Conservation (phyloP, 352 stramenopile genomes). For the Blastocystis sp. region DNA sequence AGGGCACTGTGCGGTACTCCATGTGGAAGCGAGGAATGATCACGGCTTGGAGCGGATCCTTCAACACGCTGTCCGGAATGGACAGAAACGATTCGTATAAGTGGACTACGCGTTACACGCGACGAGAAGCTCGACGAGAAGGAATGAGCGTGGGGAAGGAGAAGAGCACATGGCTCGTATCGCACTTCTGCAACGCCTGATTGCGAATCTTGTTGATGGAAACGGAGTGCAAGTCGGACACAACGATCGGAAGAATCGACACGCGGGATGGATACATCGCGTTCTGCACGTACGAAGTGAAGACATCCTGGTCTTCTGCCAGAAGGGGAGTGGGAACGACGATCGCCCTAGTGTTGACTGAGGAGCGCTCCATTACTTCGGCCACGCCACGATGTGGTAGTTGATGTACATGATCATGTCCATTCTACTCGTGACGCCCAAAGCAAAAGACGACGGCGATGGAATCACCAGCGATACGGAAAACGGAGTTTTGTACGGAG, state of each 20-base stretch:
- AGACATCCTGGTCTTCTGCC: neutral
- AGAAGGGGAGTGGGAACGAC: neutral
- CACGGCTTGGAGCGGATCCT: neutral
- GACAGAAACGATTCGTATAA: neutral
- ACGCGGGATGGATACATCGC: conserved; percentile 6
- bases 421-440: neutral
- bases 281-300: neutral
- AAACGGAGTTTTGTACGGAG: neutral
- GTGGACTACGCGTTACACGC: neutral
- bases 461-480: conserved; percentile 13
- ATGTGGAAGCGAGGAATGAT: conserved; percentile 19
- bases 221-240: neutral
- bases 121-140: neutral
- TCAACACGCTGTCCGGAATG: neutral
- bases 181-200: neutral
- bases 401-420: conserved; percentile 13
- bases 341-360: neutral
- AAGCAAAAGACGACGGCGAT: neutral
- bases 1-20: neutral
- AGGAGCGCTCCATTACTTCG: neutral
- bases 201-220: conserved; percentile 1
- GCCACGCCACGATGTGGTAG: conserved; percentile 17
- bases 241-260: neutral
- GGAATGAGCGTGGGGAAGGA: neutral
- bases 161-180: neutral